These are phyloP conservation scores for Beauveria bassiana DNA, from an alignment of 2,329 filamentous ascomycete species.

Conservation along the genomic window DNA sequence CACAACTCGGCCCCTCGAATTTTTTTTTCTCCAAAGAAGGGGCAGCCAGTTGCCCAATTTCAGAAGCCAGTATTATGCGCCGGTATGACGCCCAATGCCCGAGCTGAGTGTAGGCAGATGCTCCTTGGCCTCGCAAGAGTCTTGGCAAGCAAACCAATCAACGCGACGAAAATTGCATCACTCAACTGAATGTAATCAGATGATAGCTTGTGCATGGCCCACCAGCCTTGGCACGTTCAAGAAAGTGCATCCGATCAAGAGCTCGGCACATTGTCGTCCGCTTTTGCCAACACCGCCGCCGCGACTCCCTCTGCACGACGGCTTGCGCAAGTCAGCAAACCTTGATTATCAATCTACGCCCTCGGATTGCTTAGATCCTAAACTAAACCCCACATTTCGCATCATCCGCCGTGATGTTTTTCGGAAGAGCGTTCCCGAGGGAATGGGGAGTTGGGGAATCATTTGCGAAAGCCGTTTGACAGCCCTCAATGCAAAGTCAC, in stretches of 20 bases:
- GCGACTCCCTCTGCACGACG: no score
- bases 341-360: neutral
- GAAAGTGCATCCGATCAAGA: neutral
- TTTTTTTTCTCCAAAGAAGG: no score
- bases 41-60: no score
- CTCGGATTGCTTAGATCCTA: neutral
- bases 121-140: neutral
- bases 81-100: neutral
- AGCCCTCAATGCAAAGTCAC: neutral
- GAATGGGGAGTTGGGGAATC: neutral
- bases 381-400: neutral
- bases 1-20: no score
- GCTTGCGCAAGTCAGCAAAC: neutral
- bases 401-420: neutral
- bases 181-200: neutral
- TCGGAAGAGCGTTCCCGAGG: neutral
- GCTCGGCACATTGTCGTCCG: neutral
- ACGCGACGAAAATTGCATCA: neutral
- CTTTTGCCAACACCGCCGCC: neutral
- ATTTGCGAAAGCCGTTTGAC: neutral
- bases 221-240: neutral
- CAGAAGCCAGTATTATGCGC: no score
- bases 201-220: neutral
- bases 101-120: neutral
- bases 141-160: neutral